Percentiles rank a stretch among this genome's conserved stretches.
These are phyloP conservation scores for Solanum gracilifrons DNA, from an alignment of 257 asterid species.

Conservation along the genomic window DNA sequence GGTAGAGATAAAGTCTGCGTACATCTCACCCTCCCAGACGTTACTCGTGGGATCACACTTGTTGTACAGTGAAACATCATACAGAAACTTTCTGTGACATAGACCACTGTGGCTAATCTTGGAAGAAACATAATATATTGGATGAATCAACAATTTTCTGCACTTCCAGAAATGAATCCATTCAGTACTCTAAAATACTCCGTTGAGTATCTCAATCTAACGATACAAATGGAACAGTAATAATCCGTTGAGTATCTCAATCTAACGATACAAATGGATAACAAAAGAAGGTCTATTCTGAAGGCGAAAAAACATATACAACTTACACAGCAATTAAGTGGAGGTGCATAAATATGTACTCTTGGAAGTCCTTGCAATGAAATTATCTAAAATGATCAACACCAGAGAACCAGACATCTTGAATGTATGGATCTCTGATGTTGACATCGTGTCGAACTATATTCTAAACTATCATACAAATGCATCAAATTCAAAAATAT, in stretches of 20 bases:
- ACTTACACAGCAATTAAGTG: background rate
- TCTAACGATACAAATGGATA: background rate
- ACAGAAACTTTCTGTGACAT: background rate
- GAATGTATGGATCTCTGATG: background rate
- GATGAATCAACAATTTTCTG: background rate
- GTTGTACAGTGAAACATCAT: background rate
- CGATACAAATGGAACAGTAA: background rate
- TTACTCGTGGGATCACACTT: background rate
- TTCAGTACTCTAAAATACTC: background rate
- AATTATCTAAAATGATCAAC: background rate
- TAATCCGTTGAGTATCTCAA: background rate
- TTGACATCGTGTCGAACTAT: background rate
- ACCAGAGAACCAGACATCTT: background rate
- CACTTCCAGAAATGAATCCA: background rate
- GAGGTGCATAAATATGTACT: background rate
- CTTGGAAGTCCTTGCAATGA: background rate
- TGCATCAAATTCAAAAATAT: background rate
- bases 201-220: background rate
- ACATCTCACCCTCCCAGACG: background rate
- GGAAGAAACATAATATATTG: background rate
- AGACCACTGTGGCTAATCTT: background rate
- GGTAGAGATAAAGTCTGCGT: background rate
- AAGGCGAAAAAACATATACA: background rate
- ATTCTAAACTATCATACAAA: background rate
- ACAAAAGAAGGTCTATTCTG: background rate